Percentiles rank a stretch among this genome's conserved stretches.
Conservation (phyloP, 306 rosid genomes). For the Canavalia gladiata region DNA sequence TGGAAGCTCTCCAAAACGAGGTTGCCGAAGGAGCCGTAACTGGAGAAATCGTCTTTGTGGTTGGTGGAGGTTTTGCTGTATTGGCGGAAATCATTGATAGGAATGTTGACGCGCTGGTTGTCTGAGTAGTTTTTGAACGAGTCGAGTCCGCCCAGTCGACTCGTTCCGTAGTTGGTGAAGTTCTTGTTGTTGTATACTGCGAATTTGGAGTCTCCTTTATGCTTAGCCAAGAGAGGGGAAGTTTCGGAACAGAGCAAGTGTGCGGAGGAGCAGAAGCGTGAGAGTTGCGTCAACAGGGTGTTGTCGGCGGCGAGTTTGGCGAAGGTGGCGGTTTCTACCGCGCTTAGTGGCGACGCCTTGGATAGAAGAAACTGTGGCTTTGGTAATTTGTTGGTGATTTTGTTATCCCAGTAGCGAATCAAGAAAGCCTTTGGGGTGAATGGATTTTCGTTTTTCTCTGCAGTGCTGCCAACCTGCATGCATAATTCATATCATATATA, state of each 20-base stretch:
- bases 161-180: conserved; percentile 64
- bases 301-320: conserved; percentile 53
- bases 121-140: conserved; percentile 66
- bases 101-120: background rate
- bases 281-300: conserved; percentile 52
- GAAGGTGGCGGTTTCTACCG: conserved; percentile 55
- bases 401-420: conserved; percentile 62
- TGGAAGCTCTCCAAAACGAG: conserved; percentile 61
- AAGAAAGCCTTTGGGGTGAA: conserved; percentile 20
- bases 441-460: background rate
- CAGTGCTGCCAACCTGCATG: background rate
- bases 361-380: conserved; percentile 57
- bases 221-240: conserved; percentile 55
- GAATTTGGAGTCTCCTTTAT: conserved; percentile 50
- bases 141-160: conserved; percentile 53
- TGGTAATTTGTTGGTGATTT: conserved; percentile 53
- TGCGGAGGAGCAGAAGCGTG: conserved; percentile 61
- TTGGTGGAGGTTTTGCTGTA: conserved; percentile 58
- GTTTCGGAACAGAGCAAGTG: conserved; percentile 55
- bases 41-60: conserved; percentile 51
- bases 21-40: conserved; percentile 55
- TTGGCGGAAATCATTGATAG: conserved; percentile 53
- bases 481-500: background rate
- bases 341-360: conserved; percentile 62
- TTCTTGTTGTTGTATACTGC: conserved; percentile 46